Evolutionary conservation across 805 yeast genomes (phyloP).

Genomic region (Blastobotrys terrestris): DNA sequence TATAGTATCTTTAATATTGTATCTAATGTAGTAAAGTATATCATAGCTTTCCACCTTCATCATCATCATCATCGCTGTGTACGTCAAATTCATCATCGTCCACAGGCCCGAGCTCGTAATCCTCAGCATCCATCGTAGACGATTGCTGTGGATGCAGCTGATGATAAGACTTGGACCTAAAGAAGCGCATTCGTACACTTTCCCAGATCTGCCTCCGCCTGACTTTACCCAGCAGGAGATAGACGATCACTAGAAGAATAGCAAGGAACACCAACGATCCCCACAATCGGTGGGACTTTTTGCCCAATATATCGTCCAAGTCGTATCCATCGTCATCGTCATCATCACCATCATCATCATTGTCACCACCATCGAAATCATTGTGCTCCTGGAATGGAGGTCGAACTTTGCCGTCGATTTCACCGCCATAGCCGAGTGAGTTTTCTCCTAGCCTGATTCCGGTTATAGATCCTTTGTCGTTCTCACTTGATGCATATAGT

Average conservation of each 20-base stretch:
- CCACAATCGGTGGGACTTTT: constrained; percentile 29
- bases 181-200: constrained; percentile 14
- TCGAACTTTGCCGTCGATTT: constrained; percentile 6
- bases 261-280: constrained; percentile 35
- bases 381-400: constrained; percentile 11
- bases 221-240: constrained; percentile 33
- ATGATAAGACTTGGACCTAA: constrained; percentile 7
- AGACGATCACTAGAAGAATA: constrained; percentile 28
- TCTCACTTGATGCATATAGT: constrained; percentile 48
- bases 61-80: constrained; percentile 16
- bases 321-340: constrained; percentile 22
- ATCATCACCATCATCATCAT: constrained; percentile 16
- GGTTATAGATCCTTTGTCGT: constrained; percentile 8
- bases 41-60: constrained; percentile 2
- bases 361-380: constrained; percentile 5
- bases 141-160: constrained; percentile 4
- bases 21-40: too few species aligned
- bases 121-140: constrained; percentile 11
- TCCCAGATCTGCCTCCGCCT: constrained; percentile 19
- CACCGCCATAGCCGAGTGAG: constrained; percentile 17
- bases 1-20: too few species aligned
- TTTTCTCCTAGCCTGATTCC: constrained; percentile 11
- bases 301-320: constrained; percentile 14
- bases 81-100: constrained; percentile 17
- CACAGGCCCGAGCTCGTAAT: constrained; percentile 21